These are phyloP conservation scores for Kuraishia hungarica DNA, from an alignment of 805 yeast species.

Conservation along the genomic window DNA sequence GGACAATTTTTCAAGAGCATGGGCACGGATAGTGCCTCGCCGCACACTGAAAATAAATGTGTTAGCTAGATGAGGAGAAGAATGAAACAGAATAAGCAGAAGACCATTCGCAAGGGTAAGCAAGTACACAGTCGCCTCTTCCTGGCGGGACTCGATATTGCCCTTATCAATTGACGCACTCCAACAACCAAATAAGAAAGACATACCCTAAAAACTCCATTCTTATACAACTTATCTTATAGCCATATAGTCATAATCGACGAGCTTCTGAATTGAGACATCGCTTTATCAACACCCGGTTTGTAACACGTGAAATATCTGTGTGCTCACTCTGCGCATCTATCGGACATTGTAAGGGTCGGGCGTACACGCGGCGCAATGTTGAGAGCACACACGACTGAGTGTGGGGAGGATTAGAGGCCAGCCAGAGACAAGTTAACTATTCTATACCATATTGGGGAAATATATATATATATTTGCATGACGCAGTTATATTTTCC, in stretches of 20 bases:
- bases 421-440: no score
- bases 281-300: neutral
- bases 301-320: neutral
- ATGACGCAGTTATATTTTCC: no score
- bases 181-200: neutral
- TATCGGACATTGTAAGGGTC: neutral
- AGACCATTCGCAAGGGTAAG: no score
- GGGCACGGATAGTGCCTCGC: slow-evolving; percentile 2
- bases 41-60: neutral
- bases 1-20: slow-evolving; percentile 1
- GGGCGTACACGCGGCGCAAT: neutral
- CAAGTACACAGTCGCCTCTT: no score
- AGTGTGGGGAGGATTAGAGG: neutral
- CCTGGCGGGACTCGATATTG: no score
- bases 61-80: no score
- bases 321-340: neutral
- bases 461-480: no score
- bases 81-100: no score
- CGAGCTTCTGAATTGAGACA: neutral
- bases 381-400: neutral
- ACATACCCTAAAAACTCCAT: neutral
- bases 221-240: neutral
- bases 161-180: no score
- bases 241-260: neutral
- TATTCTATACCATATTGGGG: no score